A percentile compares a stretch with the other conserved stretches of the same genome.
These are phyloP conservation scores for Olyra latifolia DNA, from an alignment of 176 grass and related monocot species.

Conservation along the genomic window DNA sequence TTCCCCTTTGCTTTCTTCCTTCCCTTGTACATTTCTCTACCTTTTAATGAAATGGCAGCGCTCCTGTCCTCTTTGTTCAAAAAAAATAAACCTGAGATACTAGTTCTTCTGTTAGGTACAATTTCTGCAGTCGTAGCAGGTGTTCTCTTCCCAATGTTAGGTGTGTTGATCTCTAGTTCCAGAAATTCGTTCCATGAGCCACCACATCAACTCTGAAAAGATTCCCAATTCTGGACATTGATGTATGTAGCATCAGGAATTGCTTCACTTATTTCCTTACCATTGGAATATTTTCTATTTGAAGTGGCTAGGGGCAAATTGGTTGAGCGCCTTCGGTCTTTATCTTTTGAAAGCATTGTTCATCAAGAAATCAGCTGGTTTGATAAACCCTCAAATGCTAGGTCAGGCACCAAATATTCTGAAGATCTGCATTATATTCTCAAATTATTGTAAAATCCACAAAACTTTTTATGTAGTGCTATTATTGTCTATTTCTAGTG, in stretches of 20 bases:
- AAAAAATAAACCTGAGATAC: slow-evolving; percentile 56
- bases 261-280: slow-evolving; percentile 21
- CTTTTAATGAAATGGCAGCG: no score
- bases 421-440: not conserved
- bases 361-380: slow-evolving; percentile 66
- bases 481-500: slow-evolving; percentile 26
- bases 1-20: no score
- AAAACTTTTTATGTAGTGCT: not conserved
- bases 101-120: slow-evolving; percentile 45
- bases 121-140: slow-evolving; percentile 41
- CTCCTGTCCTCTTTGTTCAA: no score
- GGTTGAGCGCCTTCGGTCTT: slow-evolving; percentile 51
- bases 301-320: slow-evolving; percentile 57
- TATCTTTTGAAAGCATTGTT: slow-evolving; percentile 48
- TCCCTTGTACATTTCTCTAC: no score
- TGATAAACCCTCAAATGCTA: slow-evolving; percentile 58
- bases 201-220: slow-evolving; percentile 40
- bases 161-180: slow-evolving; percentile 53
- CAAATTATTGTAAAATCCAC: not conserved
- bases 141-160: slow-evolving; percentile 53
- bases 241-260: slow-evolving; percentile 47
- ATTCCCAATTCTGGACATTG: slow-evolving; percentile 61
- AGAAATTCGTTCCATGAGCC: slow-evolving; percentile 58
- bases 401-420: no score
- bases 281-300: slow-evolving; percentile 52